These are phyloP conservation scores for Aspergillus felis DNA, from an alignment of 2,329 filamentous ascomycete species.

Conservation along the genomic window DNA sequence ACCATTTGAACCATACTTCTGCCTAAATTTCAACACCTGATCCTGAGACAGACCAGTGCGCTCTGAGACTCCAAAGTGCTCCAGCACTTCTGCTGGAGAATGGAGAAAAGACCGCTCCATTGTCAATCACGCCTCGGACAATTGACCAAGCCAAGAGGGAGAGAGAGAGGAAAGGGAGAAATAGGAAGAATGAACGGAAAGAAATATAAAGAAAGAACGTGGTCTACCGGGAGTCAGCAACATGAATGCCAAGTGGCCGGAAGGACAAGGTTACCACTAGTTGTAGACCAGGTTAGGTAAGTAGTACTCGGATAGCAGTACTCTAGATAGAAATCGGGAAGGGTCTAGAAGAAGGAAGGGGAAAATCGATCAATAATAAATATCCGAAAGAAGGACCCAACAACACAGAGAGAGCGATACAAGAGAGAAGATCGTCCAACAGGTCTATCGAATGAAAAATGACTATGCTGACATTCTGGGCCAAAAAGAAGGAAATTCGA, in stretches of 20 bases:
- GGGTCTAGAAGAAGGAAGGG: slow-evolving; percentile 17
- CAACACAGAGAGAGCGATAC: neutral
- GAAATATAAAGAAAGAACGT: slow-evolving; percentile 9
- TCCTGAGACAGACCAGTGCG: slow-evolving; percentile 47
- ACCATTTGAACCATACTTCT: slow-evolving; percentile 56
- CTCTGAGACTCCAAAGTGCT: slow-evolving; percentile 51
- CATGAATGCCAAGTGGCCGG: slow-evolving; percentile 26
- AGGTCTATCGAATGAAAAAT: neutral
- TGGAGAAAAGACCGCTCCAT: slow-evolving; percentile 55
- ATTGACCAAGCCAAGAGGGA: slow-evolving; percentile 1
- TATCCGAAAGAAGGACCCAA: neutral
- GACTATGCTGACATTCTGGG: neutral
- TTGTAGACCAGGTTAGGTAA: slow-evolving; percentile 5
- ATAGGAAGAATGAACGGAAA: slow-evolving; percentile 12
- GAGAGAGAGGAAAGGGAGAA: neutral
- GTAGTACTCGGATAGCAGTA: neutral
- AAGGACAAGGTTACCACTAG: slow-evolving; percentile 6
- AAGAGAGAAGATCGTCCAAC: neutral
- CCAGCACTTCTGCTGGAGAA: slow-evolving; percentile 48
- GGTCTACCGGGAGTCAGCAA: slow-evolving; percentile 12
- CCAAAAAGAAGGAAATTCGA: neutral
- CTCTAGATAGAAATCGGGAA: slow-evolving; percentile 13
- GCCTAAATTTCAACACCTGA: slow-evolving; percentile 44
- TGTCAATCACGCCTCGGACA: slow-evolving; percentile 6
- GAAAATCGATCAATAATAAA: slow-evolving; percentile 6